Percentiles rank a stretch among this genome's conserved stretches.
Evolutionary conservation across 495 filamentous ascomycete genomes (phyloP).

Genomic region (Penicillium ochrochloron): DNA sequence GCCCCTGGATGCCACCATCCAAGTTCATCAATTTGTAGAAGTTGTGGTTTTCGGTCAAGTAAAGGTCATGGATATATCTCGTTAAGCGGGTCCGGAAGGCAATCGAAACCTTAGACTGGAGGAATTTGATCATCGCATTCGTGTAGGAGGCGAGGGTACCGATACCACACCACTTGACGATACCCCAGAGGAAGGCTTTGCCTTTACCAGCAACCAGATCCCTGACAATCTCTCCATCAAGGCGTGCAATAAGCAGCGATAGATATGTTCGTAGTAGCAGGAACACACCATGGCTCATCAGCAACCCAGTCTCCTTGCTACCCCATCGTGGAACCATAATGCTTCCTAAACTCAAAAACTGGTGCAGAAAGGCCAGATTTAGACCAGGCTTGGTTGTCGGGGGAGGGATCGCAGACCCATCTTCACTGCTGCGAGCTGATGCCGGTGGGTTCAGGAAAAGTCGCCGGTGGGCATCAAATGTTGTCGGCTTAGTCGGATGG

Average conservation of each 20-base stretch:
- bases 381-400: constrained; percentile 87
- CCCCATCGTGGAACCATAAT: constrained; percentile 97
- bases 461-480: constrained; percentile 94
- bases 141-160: constrained; percentile 83
- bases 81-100: constrained; percentile 96
- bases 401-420: constrained; percentile 72
- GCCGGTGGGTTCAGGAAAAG: constrained; percentile 90
- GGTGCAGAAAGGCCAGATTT: constrained; percentile 97
- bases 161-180: constrained; percentile 81
- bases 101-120: constrained; percentile 97
- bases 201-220: constrained; percentile 96
- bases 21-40: constrained; percentile 96
- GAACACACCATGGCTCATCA: constrained; percentile 74
- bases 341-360: constrained; percentile 91
- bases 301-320: constrained; percentile 89
- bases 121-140: constrained; percentile 97
- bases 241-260: constrained; percentile 85
- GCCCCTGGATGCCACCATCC: constrained; percentile 88
- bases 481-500: constrained; percentile 86
- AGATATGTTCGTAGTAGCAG: constrained; percentile 88
- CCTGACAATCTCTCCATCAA: constrained; percentile 95
- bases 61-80: constrained; percentile 96
- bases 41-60: constrained; percentile 89
- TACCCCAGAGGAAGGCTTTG: constrained; percentile 82
- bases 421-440: constrained; percentile 74